Base-by-base conservation (phyloP, 208 protist genomes). In the Trypanosoma congolense region DNA sequence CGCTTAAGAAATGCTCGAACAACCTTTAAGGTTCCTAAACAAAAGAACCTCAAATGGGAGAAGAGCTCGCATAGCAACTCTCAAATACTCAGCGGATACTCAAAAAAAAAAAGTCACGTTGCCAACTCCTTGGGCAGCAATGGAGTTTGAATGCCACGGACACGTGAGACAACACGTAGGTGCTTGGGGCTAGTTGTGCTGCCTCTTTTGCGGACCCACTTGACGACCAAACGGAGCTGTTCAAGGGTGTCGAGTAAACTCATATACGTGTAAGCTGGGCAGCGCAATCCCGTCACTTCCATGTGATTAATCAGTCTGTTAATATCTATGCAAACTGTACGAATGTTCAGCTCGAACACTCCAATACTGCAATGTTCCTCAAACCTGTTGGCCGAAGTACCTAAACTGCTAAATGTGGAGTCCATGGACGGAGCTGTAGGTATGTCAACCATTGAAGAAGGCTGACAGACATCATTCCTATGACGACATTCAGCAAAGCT, bases 221-320 rank as follows among this genome's bases (percentile, higher is more conserved):
- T 33, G 25, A 61, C 61, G 35, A 38, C 61, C 26, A 26, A 31
- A 24, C 47, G 53, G 38, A 68, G 38, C n/a, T 48, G 61, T 26
- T 30, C 28, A 33, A 68, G 36, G 19, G 61, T 68, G 5, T 52
- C 35, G 12, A 68, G 48, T 18, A 68, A 25, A 30, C 5, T 26
- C 1, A 9, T 48, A 43, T 60, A 68, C n/a, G 61, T 68, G 14
- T 14, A 8, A 5, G 33, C 25, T 25, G 61, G 56, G 41, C 61
- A 68, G 24, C 33, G 40, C 1, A 61, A 8, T 43, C 48, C 40
- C 30, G n/a, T 56, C 41, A 10, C 14, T 33, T 56, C 33, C 49
- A 68, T 56, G 38, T 61, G 19, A 29, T 56, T 16, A 52, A 61
- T 18, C 28, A 68, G n/a, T 68, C 54, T 60, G 56, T 68, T 68